These are phyloP conservation scores for Lentinula edodes DNA, from an alignment of 768 basidiomycete genomes.

Conservation along the genomic window DNA sequence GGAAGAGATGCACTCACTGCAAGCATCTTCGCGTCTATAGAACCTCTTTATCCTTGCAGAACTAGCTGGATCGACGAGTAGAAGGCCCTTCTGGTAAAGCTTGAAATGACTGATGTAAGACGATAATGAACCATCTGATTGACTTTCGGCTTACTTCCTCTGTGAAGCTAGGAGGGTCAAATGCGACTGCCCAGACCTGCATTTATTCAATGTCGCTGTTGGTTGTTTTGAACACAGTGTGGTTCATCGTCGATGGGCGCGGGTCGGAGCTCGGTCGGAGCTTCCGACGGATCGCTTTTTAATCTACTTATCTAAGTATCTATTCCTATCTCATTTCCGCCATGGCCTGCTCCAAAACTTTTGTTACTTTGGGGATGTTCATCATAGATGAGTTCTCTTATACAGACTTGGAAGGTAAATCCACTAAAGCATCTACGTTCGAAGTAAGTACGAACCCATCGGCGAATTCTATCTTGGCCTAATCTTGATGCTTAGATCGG, in stretches of 20 bases:
- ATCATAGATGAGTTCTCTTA: conserved; percentile 82
- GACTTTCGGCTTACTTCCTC: conserved; percentile 17
- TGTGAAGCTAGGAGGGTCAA: conserved; percentile 31
- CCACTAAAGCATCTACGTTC: conserved; percentile 38
- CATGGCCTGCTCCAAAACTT: conserved; percentile 19
- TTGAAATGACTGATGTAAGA: conserved; percentile 18
- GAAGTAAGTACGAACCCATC: conserved; percentile 35
- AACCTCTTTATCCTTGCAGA: conserved; percentile 56
- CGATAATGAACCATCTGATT: background rate
- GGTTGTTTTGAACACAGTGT: conserved; percentile 4
- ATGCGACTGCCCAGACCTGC: conserved; percentile 41
- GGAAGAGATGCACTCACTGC: conserved; percentile 43
- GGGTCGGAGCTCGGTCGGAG: background rate
- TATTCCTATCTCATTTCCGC: background rate
- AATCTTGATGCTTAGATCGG: conserved; percentile 53
- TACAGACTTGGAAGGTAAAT: conserved; percentile 47
- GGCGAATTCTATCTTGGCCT: background rate
- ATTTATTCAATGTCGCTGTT: conserved; percentile 18
- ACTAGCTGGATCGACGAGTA: conserved; percentile 52
- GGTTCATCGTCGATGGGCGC: background rate
- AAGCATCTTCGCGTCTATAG: conserved; percentile 68
- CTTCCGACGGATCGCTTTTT: background rate
- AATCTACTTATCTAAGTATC: no score
- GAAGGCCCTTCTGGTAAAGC: conserved; percentile 61
- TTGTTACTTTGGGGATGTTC: conserved; percentile 83